Evolutionary conservation across 1,284 basidiomycete genomes (phyloP).

Genomic region (Fomitiporia mediterranea): DNA sequence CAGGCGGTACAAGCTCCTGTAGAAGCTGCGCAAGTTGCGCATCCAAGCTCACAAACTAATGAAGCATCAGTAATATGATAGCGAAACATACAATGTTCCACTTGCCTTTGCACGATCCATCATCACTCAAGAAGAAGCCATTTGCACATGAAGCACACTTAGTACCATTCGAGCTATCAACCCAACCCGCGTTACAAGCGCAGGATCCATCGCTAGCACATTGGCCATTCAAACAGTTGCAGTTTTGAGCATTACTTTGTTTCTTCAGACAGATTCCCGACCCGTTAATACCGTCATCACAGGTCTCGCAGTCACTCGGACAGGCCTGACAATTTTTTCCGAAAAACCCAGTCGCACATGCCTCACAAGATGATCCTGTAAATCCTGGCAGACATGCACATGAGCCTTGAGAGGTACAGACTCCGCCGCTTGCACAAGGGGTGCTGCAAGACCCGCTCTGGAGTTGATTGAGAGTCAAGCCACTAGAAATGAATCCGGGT

Average conservation of each 20-base stretch:
- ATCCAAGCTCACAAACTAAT: constrained; percentile 66
- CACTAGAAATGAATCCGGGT: constrained; percentile 59
- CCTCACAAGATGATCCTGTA: constrained; percentile 70
- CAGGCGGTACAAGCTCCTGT: constrained; percentile 71
- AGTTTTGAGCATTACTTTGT: constrained; percentile 52
- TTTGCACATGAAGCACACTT: constrained; percentile 65
- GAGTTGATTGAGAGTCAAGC: constrained; percentile 55
- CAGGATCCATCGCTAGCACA: constrained; percentile 66
- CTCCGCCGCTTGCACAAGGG: constrained; percentile 62
- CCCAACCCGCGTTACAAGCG: constrained; percentile 73
- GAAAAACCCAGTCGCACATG: constrained; percentile 67
- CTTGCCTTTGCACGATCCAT: constrained; percentile 66
- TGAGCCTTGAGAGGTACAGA: constrained; percentile 62
- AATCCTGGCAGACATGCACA: constrained; percentile 72
- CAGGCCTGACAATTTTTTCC: constrained; percentile 66
- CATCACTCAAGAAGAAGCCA: constrained; percentile 68
- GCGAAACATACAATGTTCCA: constrained; percentile 22
- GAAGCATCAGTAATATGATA: background rate
- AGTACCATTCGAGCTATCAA: constrained; percentile 60
- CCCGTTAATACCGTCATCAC: constrained; percentile 74
- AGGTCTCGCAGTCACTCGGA: constrained; percentile 57
- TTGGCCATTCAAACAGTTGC: constrained; percentile 74
- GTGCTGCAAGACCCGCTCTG: constrained; percentile 69
- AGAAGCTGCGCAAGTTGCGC: constrained; percentile 58
- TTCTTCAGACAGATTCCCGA: constrained; percentile 58